phyloP scores from a whole-genome alignment of 352 stramenopile genomes.

The Aphanomyces cochlioides region DNA sequence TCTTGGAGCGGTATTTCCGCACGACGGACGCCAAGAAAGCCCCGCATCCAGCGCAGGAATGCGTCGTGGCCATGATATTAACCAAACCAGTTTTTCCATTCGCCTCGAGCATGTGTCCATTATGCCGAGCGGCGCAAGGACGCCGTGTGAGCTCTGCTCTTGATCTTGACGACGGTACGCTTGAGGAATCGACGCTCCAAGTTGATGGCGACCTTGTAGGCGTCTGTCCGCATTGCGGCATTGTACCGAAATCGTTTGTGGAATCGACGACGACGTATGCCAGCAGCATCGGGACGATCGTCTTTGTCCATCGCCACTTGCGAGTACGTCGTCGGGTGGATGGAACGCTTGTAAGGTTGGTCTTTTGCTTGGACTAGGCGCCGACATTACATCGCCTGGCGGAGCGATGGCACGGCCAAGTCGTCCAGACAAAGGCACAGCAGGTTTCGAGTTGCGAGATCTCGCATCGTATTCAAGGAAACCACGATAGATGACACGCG shows the following conservation, averaged over 20 bases:
- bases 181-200: neutral
- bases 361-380: slow-evolving; percentile 33
- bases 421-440: slow-evolving; percentile 1
- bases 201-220: slow-evolving; percentile 22
- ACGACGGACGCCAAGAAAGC: slow-evolving; percentile 14
- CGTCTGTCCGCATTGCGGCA: slow-evolving; percentile 59
- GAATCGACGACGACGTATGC: slow-evolving; percentile 1
- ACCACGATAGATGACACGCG: slow-evolving; percentile 14
- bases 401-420: slow-evolving; percentile 37
- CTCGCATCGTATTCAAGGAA: slow-evolving; percentile 8
- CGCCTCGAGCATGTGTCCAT: slow-evolving; percentile 47
- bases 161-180: no score
- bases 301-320: slow-evolving; percentile 48
- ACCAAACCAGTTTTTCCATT: slow-evolving; percentile 44
- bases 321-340: neutral
- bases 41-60: slow-evolving; percentile 10
- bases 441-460: neutral
- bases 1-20: slow-evolving; percentile 14
- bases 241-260: slow-evolving; percentile 34
- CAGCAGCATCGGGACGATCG: neutral
- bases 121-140: slow-evolving; percentile 47
- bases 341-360: no score
- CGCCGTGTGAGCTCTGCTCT: slow-evolving; percentile 40
- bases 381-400: slow-evolving; percentile 55
- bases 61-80: slow-evolving; percentile 54